Conservation (phyloP, 768 basidiomycete genomes). For the Chalciporus piperatus region DNA sequence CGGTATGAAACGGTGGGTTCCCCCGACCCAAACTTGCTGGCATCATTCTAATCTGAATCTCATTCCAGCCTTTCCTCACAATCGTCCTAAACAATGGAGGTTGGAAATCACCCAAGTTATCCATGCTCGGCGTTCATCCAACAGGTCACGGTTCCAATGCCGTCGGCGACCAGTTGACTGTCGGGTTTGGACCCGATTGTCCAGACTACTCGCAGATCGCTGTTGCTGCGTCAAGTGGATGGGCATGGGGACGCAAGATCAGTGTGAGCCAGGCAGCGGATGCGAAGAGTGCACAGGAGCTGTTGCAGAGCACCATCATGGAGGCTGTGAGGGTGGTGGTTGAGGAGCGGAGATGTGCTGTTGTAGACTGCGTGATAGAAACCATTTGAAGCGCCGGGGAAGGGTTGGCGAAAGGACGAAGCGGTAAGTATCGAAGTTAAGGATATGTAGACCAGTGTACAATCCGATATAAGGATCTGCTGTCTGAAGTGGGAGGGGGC, state of each 20-base stretch:
- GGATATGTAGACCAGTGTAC: too few species aligned
- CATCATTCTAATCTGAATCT: background rate
- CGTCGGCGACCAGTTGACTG: constrained; percentile 48
- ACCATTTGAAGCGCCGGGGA: constrained; percentile 29
- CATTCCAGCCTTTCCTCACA: constrained; percentile 63
- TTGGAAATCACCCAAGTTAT: constrained; percentile 63
- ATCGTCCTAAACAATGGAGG: constrained; percentile 72
- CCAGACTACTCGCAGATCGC: constrained; percentile 65
- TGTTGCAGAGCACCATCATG: constrained; percentile 33
- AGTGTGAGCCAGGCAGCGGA: constrained; percentile 24
- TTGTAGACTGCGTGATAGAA: constrained; percentile 59
- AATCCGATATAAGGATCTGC: too few species aligned
- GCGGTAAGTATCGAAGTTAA: too few species aligned
- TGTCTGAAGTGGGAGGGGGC: too few species aligned
- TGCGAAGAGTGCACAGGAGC: constrained; percentile 22
- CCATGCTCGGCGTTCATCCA: constrained; percentile 66
- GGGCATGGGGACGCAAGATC: constrained; percentile 54
- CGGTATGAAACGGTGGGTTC: constrained; percentile 58
- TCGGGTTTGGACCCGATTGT: constrained; percentile 60
- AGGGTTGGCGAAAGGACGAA: background rate
- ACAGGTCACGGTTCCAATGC: constrained; percentile 47
- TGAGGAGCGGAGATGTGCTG: constrained; percentile 59
- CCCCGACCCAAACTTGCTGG: too few species aligned
- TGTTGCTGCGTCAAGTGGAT: constrained; percentile 64
- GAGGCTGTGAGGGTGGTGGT: constrained; percentile 57